Base-by-base conservation (phyloP, 768 basidiomycete species). In the Pulveroboletus sp. region DNA sequence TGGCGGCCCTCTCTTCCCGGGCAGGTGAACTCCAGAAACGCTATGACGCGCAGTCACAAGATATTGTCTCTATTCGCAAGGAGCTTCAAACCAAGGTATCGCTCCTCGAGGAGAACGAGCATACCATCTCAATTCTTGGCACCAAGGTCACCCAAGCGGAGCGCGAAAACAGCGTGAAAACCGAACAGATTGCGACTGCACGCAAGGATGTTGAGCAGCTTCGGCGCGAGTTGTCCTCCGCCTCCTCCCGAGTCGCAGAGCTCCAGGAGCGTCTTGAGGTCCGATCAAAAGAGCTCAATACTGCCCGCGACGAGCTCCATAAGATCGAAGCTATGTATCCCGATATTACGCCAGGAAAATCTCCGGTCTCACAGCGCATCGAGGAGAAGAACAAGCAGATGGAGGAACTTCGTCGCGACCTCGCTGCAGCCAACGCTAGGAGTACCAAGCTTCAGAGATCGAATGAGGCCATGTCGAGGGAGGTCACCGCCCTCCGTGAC, bases 21-120 rank as follows among this genome's bases (percentile, higher is more conserved):
- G 26, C 13, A 42, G 31, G 30, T 3, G 42, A 24, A 10, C 27
- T 42, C n/a, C 26, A 42, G 27, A 28, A 30, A 9, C n/a, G 27
- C 40, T 17, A 17, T n/a, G 27, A 28, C 27, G n/a, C n/a, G n/a
- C 40, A 42, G 40, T 42, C n/a, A 10, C 3, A 17, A 10, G 27
- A 27, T 2, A 13, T 30, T 2, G 7, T 11, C 3, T 28, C 27
- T 13, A 6, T 28, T 28, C 26, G 26, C 10, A 17, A 32, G 24
- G 30, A 54, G n/a, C 46, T 55, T 30, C 38, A 45, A n/a, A 9
- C 11, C 24, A 46, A 30, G 21, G 27, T 30, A 6, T 46, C 32
- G 27, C 30, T 41, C 1, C 47, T 54, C 4, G 51, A 30, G 28
- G 46, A 53, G 46, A 44, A 45, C 15, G 46, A 44, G 14, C 51